Conservation (phyloP, 805 yeast species). For the Sugiyamaella mastotermitis region DNA sequence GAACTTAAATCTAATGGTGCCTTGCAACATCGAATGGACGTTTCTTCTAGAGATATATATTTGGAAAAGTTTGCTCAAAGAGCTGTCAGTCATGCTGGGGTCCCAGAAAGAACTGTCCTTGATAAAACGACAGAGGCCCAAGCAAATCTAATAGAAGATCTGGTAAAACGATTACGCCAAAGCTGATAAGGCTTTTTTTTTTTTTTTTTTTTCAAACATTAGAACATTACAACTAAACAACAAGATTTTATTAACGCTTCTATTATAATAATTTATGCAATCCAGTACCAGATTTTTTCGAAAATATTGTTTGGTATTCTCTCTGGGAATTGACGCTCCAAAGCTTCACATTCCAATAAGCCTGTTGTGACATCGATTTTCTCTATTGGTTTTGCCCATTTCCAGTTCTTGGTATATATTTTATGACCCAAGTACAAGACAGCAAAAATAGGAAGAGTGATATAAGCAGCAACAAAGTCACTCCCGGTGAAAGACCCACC, state of each 20-base stretch:
- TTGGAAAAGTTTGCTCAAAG: too few species aligned
- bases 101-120: too few species aligned
- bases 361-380: conserved; percentile 59
- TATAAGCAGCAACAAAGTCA: conserved; percentile 67
- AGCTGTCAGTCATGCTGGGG: too few species aligned
- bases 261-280: conserved; percentile 30
- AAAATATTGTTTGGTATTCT: conserved; percentile 31
- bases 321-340: conserved; percentile 41
- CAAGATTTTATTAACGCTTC: neutral
- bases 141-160: too few species aligned
- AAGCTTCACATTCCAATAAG: conserved; percentile 45
- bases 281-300: conserved; percentile 46
- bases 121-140: too few species aligned
- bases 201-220: too few species aligned
- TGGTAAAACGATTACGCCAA: too few species aligned
- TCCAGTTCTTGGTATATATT: conserved; percentile 37
- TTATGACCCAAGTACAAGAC: conserved; percentile 55
- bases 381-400: conserved; percentile 45
- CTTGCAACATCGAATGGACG: too few species aligned
- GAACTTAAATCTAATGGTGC: too few species aligned
- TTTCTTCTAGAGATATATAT: too few species aligned
- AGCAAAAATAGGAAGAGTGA: conserved; percentile 54
- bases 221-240: conserved; percentile 1
- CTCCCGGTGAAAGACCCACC: conserved; percentile 41
- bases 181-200: too few species aligned